Base-by-base conservation (phyloP, 345 rosid genomes). In the Kandelia obovata region DNA sequence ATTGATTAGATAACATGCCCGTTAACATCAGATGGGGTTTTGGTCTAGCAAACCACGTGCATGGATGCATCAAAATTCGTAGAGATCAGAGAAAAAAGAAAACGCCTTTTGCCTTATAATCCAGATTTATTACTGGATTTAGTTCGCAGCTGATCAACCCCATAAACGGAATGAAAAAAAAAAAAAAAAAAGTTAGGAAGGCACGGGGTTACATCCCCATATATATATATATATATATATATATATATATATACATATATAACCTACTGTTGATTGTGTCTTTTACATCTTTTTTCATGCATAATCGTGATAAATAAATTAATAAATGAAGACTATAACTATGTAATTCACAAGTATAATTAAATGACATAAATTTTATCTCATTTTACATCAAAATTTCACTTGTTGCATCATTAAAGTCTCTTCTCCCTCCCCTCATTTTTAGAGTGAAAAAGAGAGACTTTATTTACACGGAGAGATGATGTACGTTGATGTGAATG, bases 21-120 rank as follows among this genome's bases (percentile, higher is more conserved):
- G 71, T 58, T 73, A 43, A 53, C 16, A 60, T 75, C 51, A 61
- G 53, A 56, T 62, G 65, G 65, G 49, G 35, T 51, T 32, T 46
- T 34, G 34, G 67, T 76, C 80, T 80, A 69, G 76, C n/a, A 78
- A 73, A 78, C 46, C 84, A 83, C 81, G 87, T 78, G 84, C 43
- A 68, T 58, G 37, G 87, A 64, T 74, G 83, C 87, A 77, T 76
- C 78, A 77, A 81, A 84, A 75, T 77, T 70, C 51, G 83, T 64
- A 79, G 72, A 81, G 52, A 60, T 62, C 79, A 62, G 64, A 70
- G 61, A 69, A 73, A 7, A 73, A 74, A 62, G 71, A 72, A 73
- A 69, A 65, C 65, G 71, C 52, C 53, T 60, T 26, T 57, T 43
- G 1, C 49, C 17, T 13, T 43, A 13, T 3, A 3, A 13, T 16